phyloP scores from a whole-genome alignment of 768 basidiomycete species.

The Lanmaoa pseudosensibilis region DNA sequence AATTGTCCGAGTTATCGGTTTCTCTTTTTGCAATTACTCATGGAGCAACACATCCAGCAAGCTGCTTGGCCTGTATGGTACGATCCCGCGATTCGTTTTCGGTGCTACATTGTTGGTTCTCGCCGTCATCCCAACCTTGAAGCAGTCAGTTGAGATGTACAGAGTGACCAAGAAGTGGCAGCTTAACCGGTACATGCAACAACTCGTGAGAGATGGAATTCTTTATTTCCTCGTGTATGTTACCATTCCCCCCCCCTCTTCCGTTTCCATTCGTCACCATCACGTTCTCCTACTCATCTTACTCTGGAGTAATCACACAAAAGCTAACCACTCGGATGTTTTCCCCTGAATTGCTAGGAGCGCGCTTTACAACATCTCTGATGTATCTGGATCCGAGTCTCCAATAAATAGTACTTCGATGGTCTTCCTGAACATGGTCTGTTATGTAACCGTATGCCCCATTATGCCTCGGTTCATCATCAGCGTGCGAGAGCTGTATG shows the following conservation, averaged over 20 bases:
- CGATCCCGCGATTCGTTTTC: background rate
- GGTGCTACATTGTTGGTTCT: background rate
- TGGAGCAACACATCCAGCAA: background rate
- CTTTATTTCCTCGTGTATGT: constrained; percentile 13
- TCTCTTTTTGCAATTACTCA: background rate
- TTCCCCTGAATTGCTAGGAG: background rate
- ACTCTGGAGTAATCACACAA: background rate
- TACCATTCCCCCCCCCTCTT: background rate
- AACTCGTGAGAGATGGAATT: constrained; percentile 4
- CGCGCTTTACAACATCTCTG: background rate
- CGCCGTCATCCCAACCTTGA: background rate
- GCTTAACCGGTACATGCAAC: constrained; percentile 8
- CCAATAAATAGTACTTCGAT: background rate
- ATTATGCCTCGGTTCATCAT: background rate
- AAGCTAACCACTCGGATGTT: background rate
- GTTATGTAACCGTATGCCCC: background rate
- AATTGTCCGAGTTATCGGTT: background rate
- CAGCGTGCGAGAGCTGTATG: background rate
- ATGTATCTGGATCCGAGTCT: background rate
- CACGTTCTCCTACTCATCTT: background rate
- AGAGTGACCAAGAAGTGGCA: constrained; percentile 10
- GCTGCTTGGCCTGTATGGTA: background rate
- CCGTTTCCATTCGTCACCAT: background rate
- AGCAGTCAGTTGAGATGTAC: constrained; percentile 1
- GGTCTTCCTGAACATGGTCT: background rate